phyloP scores from a whole-genome alignment of 2,329 filamentous ascomycete genomes.

The Penicillium sp. region DNA sequence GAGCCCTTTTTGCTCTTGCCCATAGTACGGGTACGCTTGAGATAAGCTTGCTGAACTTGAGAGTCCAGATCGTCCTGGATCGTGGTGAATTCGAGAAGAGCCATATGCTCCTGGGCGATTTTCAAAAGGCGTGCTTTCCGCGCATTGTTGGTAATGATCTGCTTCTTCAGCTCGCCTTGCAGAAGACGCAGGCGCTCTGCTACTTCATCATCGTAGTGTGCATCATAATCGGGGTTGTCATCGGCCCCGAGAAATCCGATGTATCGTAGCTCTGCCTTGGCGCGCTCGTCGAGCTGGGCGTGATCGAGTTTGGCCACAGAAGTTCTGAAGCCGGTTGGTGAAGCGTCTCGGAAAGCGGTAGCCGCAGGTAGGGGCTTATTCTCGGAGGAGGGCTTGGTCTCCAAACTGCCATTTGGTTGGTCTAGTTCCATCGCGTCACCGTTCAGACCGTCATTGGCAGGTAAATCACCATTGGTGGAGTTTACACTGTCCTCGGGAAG shows the following conservation, averaged over 20 bases:
- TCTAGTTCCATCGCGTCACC: conserved; percentile 54
- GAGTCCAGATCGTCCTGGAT: conserved; percentile 96
- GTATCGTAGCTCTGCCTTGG: conserved; percentile 87
- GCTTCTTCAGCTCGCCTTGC: conserved; percentile 77
- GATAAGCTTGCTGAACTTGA: conserved; percentile 91
- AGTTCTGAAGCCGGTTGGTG: conserved; percentile 76
- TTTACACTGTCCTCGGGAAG: conserved; percentile 60
- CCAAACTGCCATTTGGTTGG: conserved; percentile 50
- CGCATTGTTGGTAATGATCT: conserved; percentile 85
- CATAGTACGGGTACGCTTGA: conserved; percentile 92
- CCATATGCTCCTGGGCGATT: conserved; percentile 87
- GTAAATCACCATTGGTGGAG: conserved; percentile 48
- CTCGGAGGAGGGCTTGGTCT: conserved; percentile 26
- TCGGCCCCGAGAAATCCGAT: conserved; percentile 81
- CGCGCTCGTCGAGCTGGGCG: conserved; percentile 80
- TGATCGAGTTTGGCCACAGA: conserved; percentile 80
- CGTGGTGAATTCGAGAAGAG: conserved; percentile 93
- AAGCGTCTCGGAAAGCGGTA: conserved; percentile 76
- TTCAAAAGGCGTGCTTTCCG: conserved; percentile 85
- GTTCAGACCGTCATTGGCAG: conserved; percentile 37
- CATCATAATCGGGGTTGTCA: conserved; percentile 75
- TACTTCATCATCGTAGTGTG: conserved; percentile 90
- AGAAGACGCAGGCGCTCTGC: conserved; percentile 84
- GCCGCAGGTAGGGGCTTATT: conserved; percentile 63
- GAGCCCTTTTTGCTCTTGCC: conserved; percentile 89